Evolutionary conservation across 2,329 filamentous ascomycete genomes (phyloP), one percentile per base, ranked within the genome.

Genomic region (Aureobasidium vineae): DNA sequence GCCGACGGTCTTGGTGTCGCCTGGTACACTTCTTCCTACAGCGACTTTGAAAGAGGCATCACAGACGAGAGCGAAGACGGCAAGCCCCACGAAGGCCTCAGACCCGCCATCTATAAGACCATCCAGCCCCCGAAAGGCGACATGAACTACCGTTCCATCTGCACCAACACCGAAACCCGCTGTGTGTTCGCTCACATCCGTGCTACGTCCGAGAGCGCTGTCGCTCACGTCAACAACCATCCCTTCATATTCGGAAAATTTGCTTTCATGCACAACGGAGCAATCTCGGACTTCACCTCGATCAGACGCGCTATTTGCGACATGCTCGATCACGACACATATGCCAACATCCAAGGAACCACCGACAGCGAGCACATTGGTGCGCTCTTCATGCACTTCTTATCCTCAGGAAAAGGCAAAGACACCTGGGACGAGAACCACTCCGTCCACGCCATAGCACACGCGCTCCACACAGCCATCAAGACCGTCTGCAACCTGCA

Each of bases 181-280:
- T 80, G 79, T n/a, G 76, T 81, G 31, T 81, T 85, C 52, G 82
- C 82, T 0, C 83, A 85, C 70, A 84, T 85, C 66, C 79, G 83
- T 10, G 83, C 82, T 11, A 79, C 79, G 3, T 82, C 78, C 7
- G 81, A 79, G 0, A 81, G 78, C 6, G 76, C 80, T 1, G 80
- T 84, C 31, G 78, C 80, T 1, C 76, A 78, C 19, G 79, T 83
- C 23, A 85, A 85, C 73, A 82, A 81, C 52, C 83, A 85, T 68
- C 83, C 83, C 5, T 85, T 85, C 71, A 77, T 81, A 36, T 85
- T 85, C 63, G 83, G 83, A 16, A 76, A 82, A 43, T 81, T 84
- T 68, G 76, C 77, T 10, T 82, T 85, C 71, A 85, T 85, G 83
- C 83, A 85, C 75, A 85, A 85, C 70, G 83, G 83, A 1, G 79